Evolutionary conservation across 495 filamentous ascomycete species (phyloP).

Genomic region (Collariella sp.): DNA sequence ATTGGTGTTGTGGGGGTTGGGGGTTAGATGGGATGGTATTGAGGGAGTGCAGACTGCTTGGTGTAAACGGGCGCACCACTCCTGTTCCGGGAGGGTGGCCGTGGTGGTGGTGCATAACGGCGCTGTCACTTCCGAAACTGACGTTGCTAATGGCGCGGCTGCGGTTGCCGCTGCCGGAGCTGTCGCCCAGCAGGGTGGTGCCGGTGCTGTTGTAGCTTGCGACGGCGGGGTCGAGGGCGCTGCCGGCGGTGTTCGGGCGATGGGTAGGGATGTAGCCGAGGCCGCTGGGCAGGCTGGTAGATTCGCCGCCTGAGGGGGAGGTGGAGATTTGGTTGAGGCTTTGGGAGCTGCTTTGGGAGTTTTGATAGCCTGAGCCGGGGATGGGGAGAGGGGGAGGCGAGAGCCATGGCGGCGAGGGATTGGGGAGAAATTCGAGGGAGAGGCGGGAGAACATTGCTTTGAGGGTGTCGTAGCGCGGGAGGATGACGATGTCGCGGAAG

Average conservation of each 20-base stretch:
- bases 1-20: conserved; percentile 10
- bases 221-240: conserved; percentile 59
- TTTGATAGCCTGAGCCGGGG: conserved; percentile 32
- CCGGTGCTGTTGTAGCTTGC: conserved; percentile 71
- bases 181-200: conserved; percentile 59
- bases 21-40: conserved; percentile 19
- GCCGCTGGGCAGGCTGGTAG: conserved; percentile 23
- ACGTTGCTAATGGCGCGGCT: conserved; percentile 81
- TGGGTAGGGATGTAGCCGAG: conserved; percentile 35
- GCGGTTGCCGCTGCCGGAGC: conserved; percentile 45
- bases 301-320: conserved; percentile 31
- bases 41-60: conserved; percentile 37
- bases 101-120: not conserved
- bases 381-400: conserved; percentile 32
- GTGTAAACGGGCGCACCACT: conserved; percentile 45
- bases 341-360: conserved; percentile 9
- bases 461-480: conserved; percentile 75
- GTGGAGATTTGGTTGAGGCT: conserved; percentile 21
- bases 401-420: conserved; percentile 40
- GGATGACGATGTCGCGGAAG: conserved; percentile 80
- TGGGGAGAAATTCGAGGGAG: conserved; percentile 72
- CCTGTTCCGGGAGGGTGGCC: no score
- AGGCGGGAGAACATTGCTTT: conserved; percentile 87
- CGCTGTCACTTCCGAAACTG: conserved; percentile 48
- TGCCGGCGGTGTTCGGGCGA: conserved; percentile 57